Evolutionary conservation across 1,139 yeast genomes (phyloP).

Genomic region (Kodamaea derodonti): DNA sequence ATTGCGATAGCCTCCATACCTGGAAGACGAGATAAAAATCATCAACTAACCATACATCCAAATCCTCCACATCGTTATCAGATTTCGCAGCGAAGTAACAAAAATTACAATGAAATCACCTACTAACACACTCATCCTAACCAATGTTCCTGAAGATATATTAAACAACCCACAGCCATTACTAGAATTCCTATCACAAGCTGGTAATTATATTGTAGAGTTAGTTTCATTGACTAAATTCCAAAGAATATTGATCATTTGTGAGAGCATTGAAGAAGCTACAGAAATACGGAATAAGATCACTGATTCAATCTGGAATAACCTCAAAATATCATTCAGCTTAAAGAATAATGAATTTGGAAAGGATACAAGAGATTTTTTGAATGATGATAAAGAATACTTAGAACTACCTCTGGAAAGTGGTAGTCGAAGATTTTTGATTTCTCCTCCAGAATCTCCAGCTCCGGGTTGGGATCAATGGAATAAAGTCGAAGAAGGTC

Average conservation of each 20-base stretch:
- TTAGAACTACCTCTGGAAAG: slow-evolving; percentile 42
- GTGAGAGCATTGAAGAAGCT: slow-evolving; percentile 25
- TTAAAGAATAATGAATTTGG: slow-evolving; percentile 30
- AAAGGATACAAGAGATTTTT: slow-evolving; percentile 7
- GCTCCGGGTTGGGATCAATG: slow-evolving; percentile 47
- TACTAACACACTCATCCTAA: slow-evolving; percentile 40
- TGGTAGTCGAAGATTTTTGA: slow-evolving; percentile 38
- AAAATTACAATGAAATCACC: slow-evolving; percentile 15
- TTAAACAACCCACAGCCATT: slow-evolving; percentile 26
- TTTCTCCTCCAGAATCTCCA: slow-evolving; percentile 48
- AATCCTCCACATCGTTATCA: no score
- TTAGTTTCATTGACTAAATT: slow-evolving; percentile 34
- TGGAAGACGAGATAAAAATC: no score
- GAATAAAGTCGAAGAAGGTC: slow-evolving; percentile 43
- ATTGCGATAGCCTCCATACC: no score
- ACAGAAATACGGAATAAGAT: slow-evolving; percentile 17
- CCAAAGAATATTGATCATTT: slow-evolving; percentile 33
- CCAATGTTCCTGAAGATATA: slow-evolving; percentile 22
- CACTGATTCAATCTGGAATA: slow-evolving; percentile 14
- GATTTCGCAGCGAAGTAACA: no score
- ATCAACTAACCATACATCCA: no score
- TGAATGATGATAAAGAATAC: slow-evolving; percentile 20
- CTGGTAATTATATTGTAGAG: slow-evolving; percentile 27
- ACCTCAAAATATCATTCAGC: slow-evolving; percentile 26
- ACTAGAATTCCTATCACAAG: slow-evolving; percentile 21